Base-by-base conservation (phyloP, 176 grass and related monocot species). In the Eleusine coracana region DNA sequence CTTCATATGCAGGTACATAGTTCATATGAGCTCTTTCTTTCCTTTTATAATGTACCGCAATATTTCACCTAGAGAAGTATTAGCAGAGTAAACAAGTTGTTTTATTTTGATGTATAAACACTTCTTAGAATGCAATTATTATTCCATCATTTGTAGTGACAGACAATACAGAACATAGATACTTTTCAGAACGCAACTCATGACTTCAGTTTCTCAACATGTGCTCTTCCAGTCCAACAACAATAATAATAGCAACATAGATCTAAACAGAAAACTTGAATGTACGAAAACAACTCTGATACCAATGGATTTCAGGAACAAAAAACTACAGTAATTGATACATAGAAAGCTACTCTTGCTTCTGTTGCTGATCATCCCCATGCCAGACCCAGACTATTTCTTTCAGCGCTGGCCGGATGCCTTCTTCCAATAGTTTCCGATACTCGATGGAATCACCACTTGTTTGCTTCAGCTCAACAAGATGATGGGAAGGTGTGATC, bases 391-490 rank as follows among this genome's bases (percentile, higher is more conserved):
- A 89, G 69, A 94, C 81, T 42, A 97, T 89, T 52, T 97, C 94
- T 73, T 90, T 85, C 25, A 97, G 83, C 46, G 77, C 88, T 38
- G 92, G 94, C 72, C 83, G 83, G 73, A 97, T 87, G 58, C 86
- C 59, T 54, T 94, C 83, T 60, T 94, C 89, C 65, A 94, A 31
- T 39, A 97, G 3, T 81, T 81, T 88, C 23, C 74, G 66, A 77
- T 97, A 97, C 85, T 97, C 94, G 14, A 90, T 38, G 39, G 83
- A 70, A 85, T 97, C 94, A 14, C 94, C 94, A 28, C 69, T 81
- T 55, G 86, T 92, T 74, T 97, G 89, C 31, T 90, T 94, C 38
- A 97, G 94, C 83, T 97, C 90, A 59, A 97, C 79, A 31, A 97
- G 80, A 70, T 94, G 88, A 73, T 86, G 77, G 46, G 73, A 83